These are phyloP conservation scores for Lineolata rhizophorae DNA, from an alignment of 495 filamentous ascomycete species.

Conservation along the genomic window DNA sequence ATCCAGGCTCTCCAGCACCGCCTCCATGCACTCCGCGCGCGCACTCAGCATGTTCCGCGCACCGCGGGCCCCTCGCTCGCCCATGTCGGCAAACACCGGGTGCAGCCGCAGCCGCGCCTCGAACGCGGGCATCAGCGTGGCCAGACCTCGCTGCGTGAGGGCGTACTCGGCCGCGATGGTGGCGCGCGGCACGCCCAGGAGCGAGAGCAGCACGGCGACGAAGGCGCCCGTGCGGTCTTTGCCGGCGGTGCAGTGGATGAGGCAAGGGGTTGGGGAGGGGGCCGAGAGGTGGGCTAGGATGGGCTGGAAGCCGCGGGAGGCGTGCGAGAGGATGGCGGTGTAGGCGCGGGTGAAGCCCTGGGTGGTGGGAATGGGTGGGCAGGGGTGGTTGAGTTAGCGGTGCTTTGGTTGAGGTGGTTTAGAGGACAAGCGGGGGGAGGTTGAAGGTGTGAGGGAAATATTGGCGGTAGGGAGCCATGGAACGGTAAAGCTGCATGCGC, in stretches of 20 bases:
- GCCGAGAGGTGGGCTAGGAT: conserved; percentile 14
- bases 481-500: too few species aligned
- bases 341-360: conserved; percentile 19
- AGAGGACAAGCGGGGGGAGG: too few species aligned
- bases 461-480: too few species aligned
- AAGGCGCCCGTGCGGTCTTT: conserved; percentile 24
- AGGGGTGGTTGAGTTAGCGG: background rate
- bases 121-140: conserved; percentile 9
- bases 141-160: conserved; percentile 17
- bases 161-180: conserved; percentile 17
- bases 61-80: conserved; percentile 11
- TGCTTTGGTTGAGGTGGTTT: background rate
- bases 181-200: conserved; percentile 11
- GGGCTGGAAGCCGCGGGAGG: conserved; percentile 7
- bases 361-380: too few species aligned
- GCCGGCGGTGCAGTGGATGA: conserved; percentile 22
- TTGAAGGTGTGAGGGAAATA: too few species aligned
- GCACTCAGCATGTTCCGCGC: conserved; percentile 16
- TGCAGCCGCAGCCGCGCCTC: conserved; percentile 3
- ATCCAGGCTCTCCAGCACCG: conserved; percentile 26
- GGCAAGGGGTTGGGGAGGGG: conserved; percentile 7
- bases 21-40: conserved; percentile 2
- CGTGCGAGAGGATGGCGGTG: conserved; percentile 15
- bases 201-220: conserved; percentile 15
- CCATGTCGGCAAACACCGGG: conserved; percentile 9